Conservation (phyloP, 768 basidiomycete species). For the Gymnopilus dilepis region DNA sequence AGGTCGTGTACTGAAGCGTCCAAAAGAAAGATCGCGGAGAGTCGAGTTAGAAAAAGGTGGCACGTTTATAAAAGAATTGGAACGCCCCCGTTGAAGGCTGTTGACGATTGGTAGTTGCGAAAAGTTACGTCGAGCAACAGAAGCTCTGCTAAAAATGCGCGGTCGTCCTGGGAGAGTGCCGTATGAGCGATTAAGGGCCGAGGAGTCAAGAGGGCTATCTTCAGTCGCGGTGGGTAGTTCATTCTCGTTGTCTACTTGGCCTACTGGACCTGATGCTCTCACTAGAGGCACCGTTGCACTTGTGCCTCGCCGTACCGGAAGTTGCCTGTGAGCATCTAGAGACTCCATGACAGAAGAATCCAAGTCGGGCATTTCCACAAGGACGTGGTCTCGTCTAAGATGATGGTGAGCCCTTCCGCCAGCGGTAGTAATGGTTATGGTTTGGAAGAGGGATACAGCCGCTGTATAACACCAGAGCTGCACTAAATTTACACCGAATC, state of each 20-base stretch:
- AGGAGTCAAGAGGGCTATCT: constrained; percentile 19
- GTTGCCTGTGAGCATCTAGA: not conserved
- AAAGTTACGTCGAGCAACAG: constrained; percentile 39
- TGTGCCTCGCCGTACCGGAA: constrained; percentile 7
- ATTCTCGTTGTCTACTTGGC: not conserved
- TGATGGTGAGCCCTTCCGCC: too few species aligned
- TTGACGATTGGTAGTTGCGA: constrained; percentile 42
- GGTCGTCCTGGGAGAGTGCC: constrained; percentile 54
- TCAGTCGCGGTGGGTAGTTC: constrained; percentile 20
- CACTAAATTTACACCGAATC: too few species aligned
- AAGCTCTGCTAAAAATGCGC: constrained; percentile 33
- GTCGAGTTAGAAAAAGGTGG: constrained; percentile 44
- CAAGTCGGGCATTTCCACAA: not conserved
- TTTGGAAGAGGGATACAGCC: too few species aligned
- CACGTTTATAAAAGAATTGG: constrained; percentile 41
- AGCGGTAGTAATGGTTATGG: too few species aligned
- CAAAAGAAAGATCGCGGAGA: constrained; percentile 43
- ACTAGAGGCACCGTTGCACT: constrained; percentile 17
- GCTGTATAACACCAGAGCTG: too few species aligned
- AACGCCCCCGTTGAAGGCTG: constrained; percentile 32
- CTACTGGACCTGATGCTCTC: not conserved
- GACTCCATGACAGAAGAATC: not conserved
- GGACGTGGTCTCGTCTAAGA: not conserved
- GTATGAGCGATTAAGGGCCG: constrained; percentile 44
- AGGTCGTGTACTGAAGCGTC: constrained; percentile 53